Percentiles rank a stretch among this genome's conserved stretches.
These are phyloP conservation scores for Coniella vitis DNA, from an alignment of 2,329 filamentous ascomycete genomes.

Conservation along the genomic window DNA sequence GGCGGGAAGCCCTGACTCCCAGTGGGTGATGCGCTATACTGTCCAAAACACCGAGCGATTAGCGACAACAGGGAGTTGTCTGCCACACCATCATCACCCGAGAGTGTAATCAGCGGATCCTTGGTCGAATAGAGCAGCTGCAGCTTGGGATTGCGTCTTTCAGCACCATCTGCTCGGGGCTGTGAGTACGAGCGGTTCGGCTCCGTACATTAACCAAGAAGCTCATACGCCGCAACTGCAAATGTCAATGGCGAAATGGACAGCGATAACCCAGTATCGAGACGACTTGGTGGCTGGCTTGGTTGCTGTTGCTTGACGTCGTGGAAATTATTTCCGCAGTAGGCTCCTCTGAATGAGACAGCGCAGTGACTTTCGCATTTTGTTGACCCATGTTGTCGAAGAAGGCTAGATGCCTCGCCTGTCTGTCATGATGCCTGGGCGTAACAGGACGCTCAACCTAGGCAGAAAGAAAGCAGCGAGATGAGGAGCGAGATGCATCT, in stretches of 20 bases:
- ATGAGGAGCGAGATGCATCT: not conserved
- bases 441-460: not conserved
- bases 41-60: not conserved
- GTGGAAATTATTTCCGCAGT: not conserved
- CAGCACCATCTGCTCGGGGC: not conserved
- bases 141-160: not conserved
- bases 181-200: not conserved
- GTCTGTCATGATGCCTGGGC: not conserved
- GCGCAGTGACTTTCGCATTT: not conserved
- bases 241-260: not conserved
- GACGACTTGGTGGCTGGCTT: not conserved
- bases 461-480: not conserved
- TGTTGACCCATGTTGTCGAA: not conserved
- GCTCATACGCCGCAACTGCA: slow-evolving; percentile 2
- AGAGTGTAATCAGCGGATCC: too few relatives aligned
- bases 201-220: not conserved
- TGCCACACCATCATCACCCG: not conserved
- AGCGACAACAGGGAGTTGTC: not conserved
- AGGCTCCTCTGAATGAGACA: not conserved
- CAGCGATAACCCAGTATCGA: not conserved
- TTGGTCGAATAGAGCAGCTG: too few relatives aligned
- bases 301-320: not conserved
- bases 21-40: not conserved
- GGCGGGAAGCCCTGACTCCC: not conserved
- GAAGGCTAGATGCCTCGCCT: not conserved